phyloP scores from a whole-genome alignment of 2,329 filamentous ascomycete species.

The Penicillium sp. region DNA sequence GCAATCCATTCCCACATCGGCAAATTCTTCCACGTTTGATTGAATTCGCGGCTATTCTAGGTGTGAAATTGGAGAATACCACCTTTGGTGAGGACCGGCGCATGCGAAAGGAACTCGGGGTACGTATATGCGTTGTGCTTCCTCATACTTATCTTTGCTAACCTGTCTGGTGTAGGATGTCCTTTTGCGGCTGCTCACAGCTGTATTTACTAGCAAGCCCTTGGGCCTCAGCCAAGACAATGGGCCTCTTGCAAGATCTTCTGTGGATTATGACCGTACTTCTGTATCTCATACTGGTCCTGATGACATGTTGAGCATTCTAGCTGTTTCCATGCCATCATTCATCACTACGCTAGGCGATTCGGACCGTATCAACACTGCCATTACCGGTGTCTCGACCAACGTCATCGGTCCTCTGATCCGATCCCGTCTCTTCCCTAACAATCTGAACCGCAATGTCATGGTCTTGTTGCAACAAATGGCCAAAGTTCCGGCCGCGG shows the following conservation, averaged over 20 bases:
- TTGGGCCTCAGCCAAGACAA: conserved; percentile 68
- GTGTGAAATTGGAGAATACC: conserved; percentile 95
- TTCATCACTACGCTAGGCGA: conserved; percentile 83
- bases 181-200: conserved; percentile 82
- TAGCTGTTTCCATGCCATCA: conserved; percentile 76
- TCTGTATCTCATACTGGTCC: conserved; percentile 52
- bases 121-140: conserved; percentile 50
- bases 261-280: conserved; percentile 43
- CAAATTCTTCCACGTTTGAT: conserved; percentile 84
- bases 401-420: conserved; percentile 81
- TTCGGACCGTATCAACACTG: conserved; percentile 76
- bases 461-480: conserved; percentile 76
- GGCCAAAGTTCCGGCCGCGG: conserved; percentile 73
- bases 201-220: conserved; percentile 90
- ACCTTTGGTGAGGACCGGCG: conserved; percentile 93
- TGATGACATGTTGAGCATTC: conserved; percentile 77
- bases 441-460: conserved; percentile 73
- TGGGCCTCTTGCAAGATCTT: conserved; percentile 41
- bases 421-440: conserved; percentile 82
- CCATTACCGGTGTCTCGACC: conserved; percentile 77
- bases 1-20: conserved; percentile 91
- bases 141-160: conserved; percentile 21
- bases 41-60: conserved; percentile 85
- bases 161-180: conserved; percentile 64
- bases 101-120: conserved; percentile 86